Conservation (phyloP, 768 basidiomycete genomes). For the Suillus subluteus region DNA sequence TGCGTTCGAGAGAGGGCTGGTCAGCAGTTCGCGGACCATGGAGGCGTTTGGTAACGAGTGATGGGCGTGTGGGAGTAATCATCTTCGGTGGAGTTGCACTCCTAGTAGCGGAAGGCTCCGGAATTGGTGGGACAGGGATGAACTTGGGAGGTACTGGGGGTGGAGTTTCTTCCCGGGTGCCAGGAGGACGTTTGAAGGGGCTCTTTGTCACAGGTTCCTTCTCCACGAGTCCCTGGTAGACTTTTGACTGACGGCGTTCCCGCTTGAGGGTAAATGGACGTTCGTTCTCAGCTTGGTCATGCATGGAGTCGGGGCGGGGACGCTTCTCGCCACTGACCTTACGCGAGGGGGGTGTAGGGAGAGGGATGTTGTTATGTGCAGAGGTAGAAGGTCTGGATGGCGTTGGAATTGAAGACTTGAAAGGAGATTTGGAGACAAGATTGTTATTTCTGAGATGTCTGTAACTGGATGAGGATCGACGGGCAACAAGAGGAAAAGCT, state of each 20-base stretch:
- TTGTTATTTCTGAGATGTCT: slow-evolving; percentile 76
- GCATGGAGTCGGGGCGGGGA: slow-evolving; percentile 71
- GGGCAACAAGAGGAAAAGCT: slow-evolving; percentile 56
- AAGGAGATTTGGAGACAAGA: slow-evolving; percentile 86
- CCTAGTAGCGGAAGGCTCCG: slow-evolving; percentile 44
- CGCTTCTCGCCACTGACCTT: slow-evolving; percentile 81
- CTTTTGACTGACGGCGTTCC: slow-evolving; percentile 75
- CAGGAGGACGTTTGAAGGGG: slow-evolving; percentile 59
- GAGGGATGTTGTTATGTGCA: slow-evolving; percentile 14
- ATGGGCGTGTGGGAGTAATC: slow-evolving; percentile 52
- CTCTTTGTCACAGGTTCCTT: slow-evolving; percentile 83
- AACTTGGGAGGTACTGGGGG: slow-evolving; percentile 35
- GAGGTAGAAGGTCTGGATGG: slow-evolving; percentile 37
- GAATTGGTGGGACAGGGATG: slow-evolving; percentile 32
- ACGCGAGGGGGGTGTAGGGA: slow-evolving; percentile 30
- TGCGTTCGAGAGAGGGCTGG: slow-evolving; percentile 32
- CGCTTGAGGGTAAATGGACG: slow-evolving; percentile 70
- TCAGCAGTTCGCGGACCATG: slow-evolving; percentile 73
- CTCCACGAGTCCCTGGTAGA: slow-evolving; percentile 71
- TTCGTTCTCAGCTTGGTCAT: slow-evolving; percentile 73
- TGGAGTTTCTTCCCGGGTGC: slow-evolving; percentile 32
- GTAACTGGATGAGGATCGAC: slow-evolving; percentile 78
- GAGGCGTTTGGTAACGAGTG: slow-evolving; percentile 71
- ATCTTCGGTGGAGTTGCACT: slow-evolving; percentile 23
- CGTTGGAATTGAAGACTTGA: slow-evolving; percentile 68